Evolutionary conservation across 1,139 yeast species (phyloP).

Genomic region (Candida tropicalis): DNA sequence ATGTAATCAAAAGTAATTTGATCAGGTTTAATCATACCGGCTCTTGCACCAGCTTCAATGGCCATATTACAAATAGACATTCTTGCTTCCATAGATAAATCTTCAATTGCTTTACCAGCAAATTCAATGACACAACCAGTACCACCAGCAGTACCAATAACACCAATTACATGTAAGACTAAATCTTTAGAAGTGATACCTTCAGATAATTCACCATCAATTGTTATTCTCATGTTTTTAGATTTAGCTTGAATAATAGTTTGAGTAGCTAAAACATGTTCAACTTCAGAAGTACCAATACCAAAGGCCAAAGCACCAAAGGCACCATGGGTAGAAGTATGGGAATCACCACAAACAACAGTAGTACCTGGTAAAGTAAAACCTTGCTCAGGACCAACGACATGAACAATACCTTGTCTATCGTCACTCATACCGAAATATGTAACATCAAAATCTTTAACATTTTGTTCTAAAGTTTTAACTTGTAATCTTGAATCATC

Average conservation of each 20-base stretch:
- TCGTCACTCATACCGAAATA: conserved; percentile 93
- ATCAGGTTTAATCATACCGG: conserved; percentile 98
- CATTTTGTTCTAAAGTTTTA: conserved; percentile 88
- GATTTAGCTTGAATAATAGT: conserved; percentile 93
- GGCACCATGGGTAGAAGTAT: conserved; percentile 98
- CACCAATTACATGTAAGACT: conserved; percentile 90
- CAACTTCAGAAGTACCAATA: conserved; percentile 98
- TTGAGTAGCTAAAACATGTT: conserved; percentile 97
- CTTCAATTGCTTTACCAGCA: conserved; percentile 92
- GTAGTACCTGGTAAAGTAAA: conserved; percentile 98
- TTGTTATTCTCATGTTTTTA: conserved; percentile 88
- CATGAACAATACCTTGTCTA: conserved; percentile 97
- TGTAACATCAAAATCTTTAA: conserved; percentile 82
- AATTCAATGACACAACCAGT: conserved; percentile 96
- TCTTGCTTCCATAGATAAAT: conserved; percentile 95
- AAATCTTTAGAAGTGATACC: conserved; percentile 97
- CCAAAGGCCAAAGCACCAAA: conserved; percentile 98
- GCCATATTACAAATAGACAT: conserved; percentile 99
- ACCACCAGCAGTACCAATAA: conserved; percentile 99
- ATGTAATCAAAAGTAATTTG: conserved; percentile 83
- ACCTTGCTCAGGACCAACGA: conserved; percentile 98
- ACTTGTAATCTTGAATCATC: conserved; percentile 93
- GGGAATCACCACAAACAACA: conserved; percentile 98
- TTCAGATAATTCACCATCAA: conserved; percentile 78
- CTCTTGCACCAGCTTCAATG: conserved; percentile 98